These are phyloP conservation scores for Ceratocystis lukuohia DNA, from an alignment of 2,329 filamentous ascomycete genomes.

Conservation along the genomic window DNA sequence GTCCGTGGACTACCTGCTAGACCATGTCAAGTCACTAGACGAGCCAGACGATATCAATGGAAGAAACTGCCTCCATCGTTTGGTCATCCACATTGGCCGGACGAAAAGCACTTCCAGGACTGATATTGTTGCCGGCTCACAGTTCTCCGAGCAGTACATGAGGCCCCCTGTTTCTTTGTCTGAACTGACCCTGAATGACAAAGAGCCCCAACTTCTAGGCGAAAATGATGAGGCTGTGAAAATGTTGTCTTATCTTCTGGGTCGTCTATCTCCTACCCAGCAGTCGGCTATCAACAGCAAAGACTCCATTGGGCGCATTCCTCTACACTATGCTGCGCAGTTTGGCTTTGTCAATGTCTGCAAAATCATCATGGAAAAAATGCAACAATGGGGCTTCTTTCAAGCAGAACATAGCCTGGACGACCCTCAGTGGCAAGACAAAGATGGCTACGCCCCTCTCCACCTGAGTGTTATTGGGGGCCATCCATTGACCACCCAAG, in stretches of 20 bases:
- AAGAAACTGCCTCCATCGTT: conserved; percentile 81
- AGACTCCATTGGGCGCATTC: conserved; percentile 70
- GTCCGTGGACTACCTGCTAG: conserved; percentile 59
- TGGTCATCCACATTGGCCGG: conserved; percentile 84
- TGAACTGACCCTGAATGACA: conserved; percentile 43
- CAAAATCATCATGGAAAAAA: conserved; percentile 70
- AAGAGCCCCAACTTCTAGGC: conserved; percentile 52
- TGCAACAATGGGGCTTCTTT: conserved; percentile 83
- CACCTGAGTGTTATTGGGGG: conserved; percentile 88
- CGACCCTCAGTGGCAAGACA: conserved; percentile 77
- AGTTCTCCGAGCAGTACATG: conserved; percentile 45
- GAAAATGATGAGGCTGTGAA: conserved; percentile 65
- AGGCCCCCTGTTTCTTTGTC: conserved; percentile 38
- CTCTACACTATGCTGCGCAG: conserved; percentile 86
- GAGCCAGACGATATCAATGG: conserved; percentile 88
- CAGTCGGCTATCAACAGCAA: conserved; percentile 51
- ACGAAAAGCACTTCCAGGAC: conserved; percentile 35
- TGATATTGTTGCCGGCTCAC: conserved; percentile 17
- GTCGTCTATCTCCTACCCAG: conserved; percentile 55
- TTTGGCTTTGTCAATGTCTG: conserved; percentile 90
- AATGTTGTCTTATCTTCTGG: conserved; percentile 49
- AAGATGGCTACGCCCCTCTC: conserved; percentile 78
- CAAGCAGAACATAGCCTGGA: conserved; percentile 77
- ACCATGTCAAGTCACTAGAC: conserved; percentile 56
- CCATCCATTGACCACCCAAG: conserved; percentile 72